Evolutionary conservation across 2,329 filamentous ascomycete species (phyloP), one percentile per base, ranked within the genome.

Genomic region (Aspergillus calidoustus): DNA sequence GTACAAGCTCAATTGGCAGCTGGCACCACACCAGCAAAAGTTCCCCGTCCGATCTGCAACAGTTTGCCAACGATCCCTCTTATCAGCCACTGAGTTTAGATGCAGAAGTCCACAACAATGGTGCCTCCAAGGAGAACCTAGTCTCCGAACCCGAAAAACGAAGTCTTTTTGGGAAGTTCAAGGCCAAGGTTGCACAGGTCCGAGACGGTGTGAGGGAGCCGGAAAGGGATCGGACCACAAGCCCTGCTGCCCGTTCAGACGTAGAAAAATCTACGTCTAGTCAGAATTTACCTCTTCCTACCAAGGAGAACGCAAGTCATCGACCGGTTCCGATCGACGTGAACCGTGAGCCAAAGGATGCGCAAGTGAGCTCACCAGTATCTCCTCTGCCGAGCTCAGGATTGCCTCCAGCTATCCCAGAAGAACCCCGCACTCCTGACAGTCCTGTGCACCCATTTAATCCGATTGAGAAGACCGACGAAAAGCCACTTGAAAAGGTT

Each of bases 1-100:
- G 89, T 73, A 87, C 84, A 23, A 89, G 86, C 48, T 91, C 90
- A 0, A 80, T 92, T 52, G 87, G 87, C 19, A 92, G 89, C 70
- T 84, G 83, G 13, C 74, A 70, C 60, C 77, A 80, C 59, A 79
- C 77, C 7, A 74, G 78, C 61, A 80, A 81, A 61, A 82, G 79
- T 62, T 79, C 79, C 9, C 74, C 77, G 3, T 78, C 77, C n/a
- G 80, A 79, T 34, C 76, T 79, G 49, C 76, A 77, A 54, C 68
- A 77, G 51, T 76, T 78, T 43, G 70, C 67, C 22, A 70, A 72
- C 31, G 79, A 80, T 48, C 69, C 74, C 7, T 72, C 74, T 28
- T 71, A 67, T 61, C 73, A 69, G 60, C 75, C 68, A 53, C 73
- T 74, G 58, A 80, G 69, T 46, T 64, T 76, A 53, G 77, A 80